Evolutionary conservation across 805 yeast species (phyloP).

Genomic region (Groenewaldozyma salmanticensis): DNA sequence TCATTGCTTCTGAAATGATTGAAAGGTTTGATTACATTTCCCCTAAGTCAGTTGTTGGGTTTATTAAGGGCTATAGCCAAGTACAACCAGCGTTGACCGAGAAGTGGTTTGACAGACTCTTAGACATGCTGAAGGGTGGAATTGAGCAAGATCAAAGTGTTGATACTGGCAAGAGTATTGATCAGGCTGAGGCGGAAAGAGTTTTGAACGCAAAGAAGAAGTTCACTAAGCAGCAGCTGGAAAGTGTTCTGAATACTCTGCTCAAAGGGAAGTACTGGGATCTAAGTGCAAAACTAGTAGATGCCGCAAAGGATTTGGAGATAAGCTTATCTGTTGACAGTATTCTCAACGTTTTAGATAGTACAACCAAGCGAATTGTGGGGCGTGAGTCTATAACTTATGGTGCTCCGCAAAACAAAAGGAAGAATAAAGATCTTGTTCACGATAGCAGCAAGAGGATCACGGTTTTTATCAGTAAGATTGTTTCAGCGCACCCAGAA

Average conservation of each 20-base stretch:
- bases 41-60: slow-evolving; percentile 14
- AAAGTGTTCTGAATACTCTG: slow-evolving; percentile 4
- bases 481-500: slow-evolving; percentile 14
- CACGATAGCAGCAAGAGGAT: slow-evolving; percentile 5
- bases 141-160: background rate
- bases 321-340: slow-evolving; percentile 8
- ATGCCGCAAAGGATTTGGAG: slow-evolving; percentile 6
- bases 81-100: slow-evolving; percentile 6
- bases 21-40: slow-evolving; percentile 11
- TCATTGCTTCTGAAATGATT: slow-evolving; percentile 12
- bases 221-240: slow-evolving; percentile 4
- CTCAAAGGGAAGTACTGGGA: slow-evolving; percentile 11
- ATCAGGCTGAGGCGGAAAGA: slow-evolving; percentile 9
- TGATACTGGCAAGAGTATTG: slow-evolving; percentile 1
- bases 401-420: background rate
- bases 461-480: slow-evolving; percentile 7
- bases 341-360: slow-evolving; percentile 12
- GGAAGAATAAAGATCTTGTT: background rate
- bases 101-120: slow-evolving; percentile 9
- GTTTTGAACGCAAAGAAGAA: slow-evolving; percentile 6
- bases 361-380: slow-evolving; percentile 11
- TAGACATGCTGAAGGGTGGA: slow-evolving; percentile 4
- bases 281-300: slow-evolving; percentile 9
- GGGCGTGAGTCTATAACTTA: slow-evolving; percentile 4
- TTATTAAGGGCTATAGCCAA: slow-evolving; percentile 9